These are phyloP conservation scores for Vitis hybrid DNA, from an alignment of 177 flowering plant genomes.

Conservation along the genomic window DNA sequence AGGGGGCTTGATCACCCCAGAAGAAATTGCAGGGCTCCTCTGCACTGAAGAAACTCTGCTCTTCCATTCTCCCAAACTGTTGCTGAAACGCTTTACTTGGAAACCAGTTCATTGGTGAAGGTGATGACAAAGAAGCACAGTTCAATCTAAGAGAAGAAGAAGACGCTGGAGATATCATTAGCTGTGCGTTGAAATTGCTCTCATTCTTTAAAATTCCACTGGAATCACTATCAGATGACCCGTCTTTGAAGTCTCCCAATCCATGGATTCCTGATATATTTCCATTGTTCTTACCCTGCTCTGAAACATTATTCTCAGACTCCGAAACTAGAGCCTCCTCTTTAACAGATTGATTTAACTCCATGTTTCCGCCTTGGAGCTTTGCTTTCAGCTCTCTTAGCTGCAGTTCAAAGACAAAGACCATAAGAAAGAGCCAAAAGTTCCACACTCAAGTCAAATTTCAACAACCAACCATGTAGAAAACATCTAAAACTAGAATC, in stretches of 20 bases:
- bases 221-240: conserved; percentile 1
- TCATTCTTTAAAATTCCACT: conserved; percentile 9
- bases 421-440: background rate
- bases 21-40: conserved; percentile 35
- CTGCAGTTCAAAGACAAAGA: conserved; percentile 14
- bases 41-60: conserved; percentile 18
- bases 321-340: conserved; percentile 9
- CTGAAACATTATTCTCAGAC: background rate
- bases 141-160: conserved; percentile 12
- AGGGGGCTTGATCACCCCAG: conserved; percentile 36
- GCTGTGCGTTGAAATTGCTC: background rate
- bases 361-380: conserved; percentile 13
- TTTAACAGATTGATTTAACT: conserved; percentile 8
- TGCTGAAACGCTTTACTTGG: conserved; percentile 11
- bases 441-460: background rate
- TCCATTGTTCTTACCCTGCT: conserved; percentile 4
- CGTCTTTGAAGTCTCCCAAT: background rate
- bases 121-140: conserved; percentile 1
- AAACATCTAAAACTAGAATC: background rate
- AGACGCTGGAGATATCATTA: conserved; percentile 3
- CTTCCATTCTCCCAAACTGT: conserved; percentile 20
- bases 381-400: conserved; percentile 23
- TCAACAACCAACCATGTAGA: background rate
- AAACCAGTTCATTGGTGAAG: conserved; percentile 9
- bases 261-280: too few relatives aligned